phyloP scores from a whole-genome alignment of 2,329 filamentous ascomycete species.

The Colletotrichum chrysophilum region DNA sequence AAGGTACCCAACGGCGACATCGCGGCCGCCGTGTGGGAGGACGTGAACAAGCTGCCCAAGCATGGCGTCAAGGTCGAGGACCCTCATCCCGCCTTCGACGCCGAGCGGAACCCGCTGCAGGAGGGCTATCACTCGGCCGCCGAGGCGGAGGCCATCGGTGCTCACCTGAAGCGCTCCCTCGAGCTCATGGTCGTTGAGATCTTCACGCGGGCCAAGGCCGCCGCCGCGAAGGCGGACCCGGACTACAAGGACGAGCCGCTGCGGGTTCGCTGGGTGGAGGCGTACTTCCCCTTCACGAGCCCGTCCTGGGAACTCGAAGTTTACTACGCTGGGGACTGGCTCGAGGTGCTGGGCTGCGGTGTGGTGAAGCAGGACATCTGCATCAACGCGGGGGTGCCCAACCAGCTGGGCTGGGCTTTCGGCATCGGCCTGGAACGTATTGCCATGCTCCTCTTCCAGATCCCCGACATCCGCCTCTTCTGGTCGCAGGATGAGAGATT shows the following conservation, averaged over 20 bases:
- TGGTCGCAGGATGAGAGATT: conserved; percentile 90
- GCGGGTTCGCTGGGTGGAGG: conserved; percentile 91
- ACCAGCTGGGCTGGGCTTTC: conserved; percentile 91
- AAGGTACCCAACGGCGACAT: conserved; percentile 63
- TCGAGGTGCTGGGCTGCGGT: conserved; percentile 93
- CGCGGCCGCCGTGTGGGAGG: conserved; percentile 69
- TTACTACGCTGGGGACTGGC: conserved; percentile 92
- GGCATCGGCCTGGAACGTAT: conserved; percentile 93
- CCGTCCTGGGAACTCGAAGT: conserved; percentile 97
- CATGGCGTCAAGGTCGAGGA: conserved; percentile 84
- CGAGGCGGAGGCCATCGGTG: conserved; percentile 82
- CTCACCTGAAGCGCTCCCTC: conserved; percentile 86
- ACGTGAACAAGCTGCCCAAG: conserved; percentile 73
- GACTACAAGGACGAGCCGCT: conserved; percentile 71
- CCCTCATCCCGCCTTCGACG: conserved; percentile 77
- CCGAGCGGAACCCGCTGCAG: conserved; percentile 85
- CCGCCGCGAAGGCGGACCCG: conserved; percentile 58
- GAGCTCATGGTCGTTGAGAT: conserved; percentile 91
- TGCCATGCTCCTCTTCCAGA: conserved; percentile 95
- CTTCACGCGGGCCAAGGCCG: conserved; percentile 78
- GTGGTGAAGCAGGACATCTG: conserved; percentile 85
- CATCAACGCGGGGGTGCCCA: conserved; percentile 75
- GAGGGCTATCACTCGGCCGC: conserved; percentile 69
- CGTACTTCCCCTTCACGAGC: conserved; percentile 96
- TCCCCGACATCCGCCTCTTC: conserved; percentile 95